These are phyloP conservation scores for Cladorrhinum sp. DNA, from an alignment of 2,329 filamentous ascomycete species.

Conservation along the genomic window DNA sequence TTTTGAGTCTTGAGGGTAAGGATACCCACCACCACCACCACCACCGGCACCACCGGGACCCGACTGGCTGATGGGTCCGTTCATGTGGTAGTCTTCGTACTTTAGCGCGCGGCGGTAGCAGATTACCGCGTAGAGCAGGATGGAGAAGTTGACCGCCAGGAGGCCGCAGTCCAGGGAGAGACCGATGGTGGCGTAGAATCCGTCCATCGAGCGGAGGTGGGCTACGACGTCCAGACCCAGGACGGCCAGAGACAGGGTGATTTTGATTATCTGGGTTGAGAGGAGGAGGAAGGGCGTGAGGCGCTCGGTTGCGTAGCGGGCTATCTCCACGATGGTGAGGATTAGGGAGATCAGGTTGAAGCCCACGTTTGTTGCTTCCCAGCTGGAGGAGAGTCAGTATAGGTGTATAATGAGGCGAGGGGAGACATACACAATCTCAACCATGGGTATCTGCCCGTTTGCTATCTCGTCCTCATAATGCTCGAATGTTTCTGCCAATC, in stretches of 20 bases:
- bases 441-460: constrained; percentile 38
- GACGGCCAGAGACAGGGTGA: constrained; percentile 44
- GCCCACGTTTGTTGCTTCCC: constrained; percentile 52
- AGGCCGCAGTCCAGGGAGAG: constrained; percentile 47
- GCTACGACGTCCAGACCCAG: constrained; percentile 51
- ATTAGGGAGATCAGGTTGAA: constrained; percentile 47
- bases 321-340: constrained; percentile 47
- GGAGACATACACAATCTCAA: constrained; percentile 50
- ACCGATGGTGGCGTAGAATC: constrained; percentile 47
- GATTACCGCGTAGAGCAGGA: constrained; percentile 45
- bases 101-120: constrained; percentile 47
- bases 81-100: constrained; percentile 50
- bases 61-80: constrained; percentile 41
- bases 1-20: neutral
- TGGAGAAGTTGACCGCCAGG: constrained; percentile 45
- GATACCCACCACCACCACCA: neutral
- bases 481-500: constrained; percentile 46
- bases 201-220: constrained; percentile 44
- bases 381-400: constrained; percentile 36
- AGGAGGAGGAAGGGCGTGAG: constrained; percentile 55
- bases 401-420: neutral
- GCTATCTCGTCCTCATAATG: constrained; percentile 41
- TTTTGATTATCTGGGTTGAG: constrained; percentile 49
- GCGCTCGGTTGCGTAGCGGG: constrained; percentile 45
- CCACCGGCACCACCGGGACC: no score